Conservation (phyloP, 495 filamentous ascomycete genomes). For the Aspergillus conjunctus region DNA sequence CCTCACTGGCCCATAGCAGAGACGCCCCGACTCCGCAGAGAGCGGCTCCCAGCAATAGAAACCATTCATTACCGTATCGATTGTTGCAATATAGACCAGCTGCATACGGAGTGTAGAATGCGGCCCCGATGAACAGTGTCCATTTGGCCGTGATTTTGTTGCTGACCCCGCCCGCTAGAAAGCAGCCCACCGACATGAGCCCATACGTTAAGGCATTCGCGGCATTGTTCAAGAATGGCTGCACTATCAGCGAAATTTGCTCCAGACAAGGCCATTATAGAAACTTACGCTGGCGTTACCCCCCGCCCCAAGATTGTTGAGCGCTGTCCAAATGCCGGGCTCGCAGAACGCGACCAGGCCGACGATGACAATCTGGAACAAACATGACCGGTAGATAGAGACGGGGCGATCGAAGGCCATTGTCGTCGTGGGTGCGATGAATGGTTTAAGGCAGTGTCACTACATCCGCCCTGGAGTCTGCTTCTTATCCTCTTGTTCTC, state of each 20-base stretch:
- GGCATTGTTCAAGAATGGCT: constrained; percentile 41
- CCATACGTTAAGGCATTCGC: constrained; percentile 59
- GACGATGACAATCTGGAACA: constrained; percentile 58
- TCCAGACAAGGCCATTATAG: constrained; percentile 24
- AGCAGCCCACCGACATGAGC: constrained; percentile 59
- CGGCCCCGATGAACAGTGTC: constrained; percentile 56
- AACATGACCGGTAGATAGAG: constrained; percentile 48
- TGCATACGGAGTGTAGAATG: constrained; percentile 59
- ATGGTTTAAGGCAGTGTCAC: neutral
- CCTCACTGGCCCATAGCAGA: constrained; percentile 60
- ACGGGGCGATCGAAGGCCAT: constrained; percentile 4
- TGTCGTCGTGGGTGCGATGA: neutral
- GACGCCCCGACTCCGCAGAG: constrained; percentile 56
- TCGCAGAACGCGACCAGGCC: constrained; percentile 59
- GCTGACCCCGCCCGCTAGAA: constrained; percentile 52
- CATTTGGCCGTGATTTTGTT: constrained; percentile 57
- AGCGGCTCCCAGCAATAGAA: constrained; percentile 57
- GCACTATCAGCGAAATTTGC: neutral
- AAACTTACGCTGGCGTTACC: constrained; percentile 57
- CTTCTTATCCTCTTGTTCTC: neutral
- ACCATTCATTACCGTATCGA: constrained; percentile 58
- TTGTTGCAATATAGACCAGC: constrained; percentile 62
- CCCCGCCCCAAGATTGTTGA: constrained; percentile 60
- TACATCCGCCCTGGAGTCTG: neutral
- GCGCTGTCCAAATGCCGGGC: constrained; percentile 61